phyloP scores from a whole-genome alignment of 768 basidiomycete species.

The Trametes elegans region DNA sequence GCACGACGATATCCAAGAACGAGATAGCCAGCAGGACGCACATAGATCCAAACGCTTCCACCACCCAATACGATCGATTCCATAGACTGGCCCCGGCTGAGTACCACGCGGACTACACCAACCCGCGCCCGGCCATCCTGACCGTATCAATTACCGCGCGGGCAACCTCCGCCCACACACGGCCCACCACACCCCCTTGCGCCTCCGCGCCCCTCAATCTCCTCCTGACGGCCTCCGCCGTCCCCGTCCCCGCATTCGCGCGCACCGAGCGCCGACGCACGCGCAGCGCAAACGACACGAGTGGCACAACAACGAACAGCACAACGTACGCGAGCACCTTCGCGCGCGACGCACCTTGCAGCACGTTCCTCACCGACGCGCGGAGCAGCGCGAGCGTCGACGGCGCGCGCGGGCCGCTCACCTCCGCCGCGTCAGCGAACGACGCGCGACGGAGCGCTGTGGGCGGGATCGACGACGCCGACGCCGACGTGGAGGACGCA shows the following conservation, averaged over 20 bases:
- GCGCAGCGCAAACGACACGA: constrained; percentile 50
- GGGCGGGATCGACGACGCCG: constrained; percentile 12
- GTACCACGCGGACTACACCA: constrained; percentile 42
- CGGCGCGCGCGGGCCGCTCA: constrained; percentile 18
- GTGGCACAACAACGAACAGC: constrained; percentile 41
- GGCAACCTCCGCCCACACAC: constrained; percentile 50
- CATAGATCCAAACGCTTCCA: neutral
- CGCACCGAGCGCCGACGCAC: constrained; percentile 41
- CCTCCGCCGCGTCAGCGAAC: constrained; percentile 7
- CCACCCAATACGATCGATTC: neutral
- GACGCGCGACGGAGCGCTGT: constrained; percentile 15
- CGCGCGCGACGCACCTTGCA: constrained; percentile 48
- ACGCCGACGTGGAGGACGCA: neutral
- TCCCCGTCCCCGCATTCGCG: constrained; percentile 29
- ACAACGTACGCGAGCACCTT: constrained; percentile 46
- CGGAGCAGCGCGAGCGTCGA: constrained; percentile 25
- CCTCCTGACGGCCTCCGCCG: constrained; percentile 58
- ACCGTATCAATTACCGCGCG: constrained; percentile 63
- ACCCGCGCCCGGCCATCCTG: constrained; percentile 73
- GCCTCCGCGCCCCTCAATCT: constrained; percentile 44
- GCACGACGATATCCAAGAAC: neutral
- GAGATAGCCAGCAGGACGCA: neutral
- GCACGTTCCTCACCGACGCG: constrained; percentile 27
- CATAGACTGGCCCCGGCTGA: neutral
- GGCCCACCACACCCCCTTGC: constrained; percentile 35